These are phyloP conservation scores for Lasiosphaeriaceae sp. DNA, from an alignment of 495 filamentous ascomycete genomes.

Conservation along the genomic window DNA sequence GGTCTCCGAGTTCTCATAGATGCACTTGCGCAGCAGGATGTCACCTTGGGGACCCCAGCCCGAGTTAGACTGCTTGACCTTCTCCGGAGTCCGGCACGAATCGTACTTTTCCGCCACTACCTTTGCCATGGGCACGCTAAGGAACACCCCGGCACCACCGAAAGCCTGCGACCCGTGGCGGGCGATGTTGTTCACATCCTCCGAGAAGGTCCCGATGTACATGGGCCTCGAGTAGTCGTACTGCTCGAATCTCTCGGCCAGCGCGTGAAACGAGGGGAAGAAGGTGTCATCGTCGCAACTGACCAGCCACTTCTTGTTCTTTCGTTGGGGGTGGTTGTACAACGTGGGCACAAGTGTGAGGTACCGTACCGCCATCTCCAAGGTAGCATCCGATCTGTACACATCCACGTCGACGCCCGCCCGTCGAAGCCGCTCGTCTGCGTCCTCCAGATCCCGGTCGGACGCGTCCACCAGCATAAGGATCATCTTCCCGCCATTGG, in stretches of 20 bases:
- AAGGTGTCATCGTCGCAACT: constrained; percentile 74
- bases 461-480: constrained; percentile 41
- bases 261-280: constrained; percentile 59
- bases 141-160: constrained; percentile 66
- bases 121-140: constrained; percentile 56
- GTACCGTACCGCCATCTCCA: constrained; percentile 50
- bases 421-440: constrained; percentile 33
- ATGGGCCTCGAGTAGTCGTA: constrained; percentile 50
- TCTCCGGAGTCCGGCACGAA: constrained; percentile 48
- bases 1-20: constrained; percentile 53
- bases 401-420: constrained; percentile 63
- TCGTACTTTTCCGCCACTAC: constrained; percentile 62
- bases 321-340: constrained; percentile 52
- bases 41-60: constrained; percentile 58
- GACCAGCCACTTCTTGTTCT: constrained; percentile 58
- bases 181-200: constrained; percentile 56
- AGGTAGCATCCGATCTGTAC: constrained; percentile 52
- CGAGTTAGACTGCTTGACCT: constrained; percentile 49
- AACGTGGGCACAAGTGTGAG: constrained; percentile 49
- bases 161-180: constrained; percentile 63
- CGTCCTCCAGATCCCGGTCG: constrained; percentile 39
- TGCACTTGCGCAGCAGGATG: constrained; percentile 59
- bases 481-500: constrained; percentile 43
- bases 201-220: constrained; percentile 64
- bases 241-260: constrained; percentile 40